phyloP scores from a whole-genome alignment of 2,329 filamentous ascomycete species.

The Neofusicoccum umdonicola region DNA sequence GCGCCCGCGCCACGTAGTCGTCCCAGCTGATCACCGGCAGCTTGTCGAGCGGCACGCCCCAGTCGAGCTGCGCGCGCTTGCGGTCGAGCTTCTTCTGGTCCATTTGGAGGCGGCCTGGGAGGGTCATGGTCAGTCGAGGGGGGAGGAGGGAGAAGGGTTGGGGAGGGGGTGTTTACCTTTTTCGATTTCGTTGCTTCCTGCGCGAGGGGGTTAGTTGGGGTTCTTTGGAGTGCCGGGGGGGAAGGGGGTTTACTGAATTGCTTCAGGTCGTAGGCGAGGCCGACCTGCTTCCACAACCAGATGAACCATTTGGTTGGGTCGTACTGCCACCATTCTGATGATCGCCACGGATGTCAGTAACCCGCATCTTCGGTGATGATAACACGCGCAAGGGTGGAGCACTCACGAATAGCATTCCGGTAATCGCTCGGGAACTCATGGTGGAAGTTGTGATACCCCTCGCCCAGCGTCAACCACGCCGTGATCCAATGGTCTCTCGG shows the following conservation, averaged over 20 bases:
- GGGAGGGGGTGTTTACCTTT: not conserved
- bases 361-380: not conserved
- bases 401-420: constrained; percentile 71
- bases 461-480: constrained; percentile 78
- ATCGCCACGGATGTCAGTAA: not conserved
- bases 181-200: no score
- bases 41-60: constrained; percentile 81
- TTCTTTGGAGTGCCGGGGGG: not conserved
- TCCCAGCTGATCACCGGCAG: constrained; percentile 85
- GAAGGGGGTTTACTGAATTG: constrained; percentile 62
- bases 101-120: constrained; percentile 69
- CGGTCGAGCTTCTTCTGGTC: constrained; percentile 90
- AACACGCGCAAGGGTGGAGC: no score
- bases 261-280: constrained; percentile 83
- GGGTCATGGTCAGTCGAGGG: not conserved
- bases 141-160: not conserved
- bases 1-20: constrained; percentile 74
- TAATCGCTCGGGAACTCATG: constrained; percentile 93
- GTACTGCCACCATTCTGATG: constrained; percentile 74
- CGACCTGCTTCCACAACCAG: constrained; percentile 78
- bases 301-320: constrained; percentile 87
- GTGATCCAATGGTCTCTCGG: constrained; percentile 86
- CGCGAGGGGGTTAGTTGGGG: not conserved
- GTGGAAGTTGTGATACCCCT: constrained; percentile 95
- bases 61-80: constrained; percentile 78